Evolutionary conservation across 2,329 filamentous ascomycete genomes (phyloP).

Genomic region (Pyrenophora seminiperda): DNA sequence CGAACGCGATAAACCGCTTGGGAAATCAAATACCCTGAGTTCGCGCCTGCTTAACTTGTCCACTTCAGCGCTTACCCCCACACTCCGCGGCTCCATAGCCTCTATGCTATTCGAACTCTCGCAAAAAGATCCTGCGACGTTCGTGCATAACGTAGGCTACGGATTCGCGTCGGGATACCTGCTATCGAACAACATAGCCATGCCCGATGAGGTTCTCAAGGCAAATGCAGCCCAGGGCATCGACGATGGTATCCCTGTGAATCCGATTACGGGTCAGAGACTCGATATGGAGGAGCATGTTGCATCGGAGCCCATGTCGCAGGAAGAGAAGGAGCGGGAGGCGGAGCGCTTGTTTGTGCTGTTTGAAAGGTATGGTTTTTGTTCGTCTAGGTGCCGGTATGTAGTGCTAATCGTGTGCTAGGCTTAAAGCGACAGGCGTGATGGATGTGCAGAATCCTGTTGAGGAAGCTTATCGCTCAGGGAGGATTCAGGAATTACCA

Average conservation of each 20-base stretch:
- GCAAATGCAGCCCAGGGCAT: constrained; percentile 50
- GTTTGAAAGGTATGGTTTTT: constrained; percentile 71
- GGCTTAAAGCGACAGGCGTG: constrained; percentile 74
- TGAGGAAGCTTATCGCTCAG: constrained; percentile 69
- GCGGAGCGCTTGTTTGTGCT: constrained; percentile 88
- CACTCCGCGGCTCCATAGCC: constrained; percentile 75
- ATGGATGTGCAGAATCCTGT: constrained; percentile 81
- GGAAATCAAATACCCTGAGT: constrained; percentile 73
- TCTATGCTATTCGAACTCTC: constrained; percentile 86
- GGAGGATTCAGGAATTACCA: constrained; percentile 71
- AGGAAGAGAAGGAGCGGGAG: constrained; percentile 90
- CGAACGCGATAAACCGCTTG: constrained; percentile 78
- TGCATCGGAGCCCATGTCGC: constrained; percentile 75
- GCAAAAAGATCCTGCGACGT: constrained; percentile 74
- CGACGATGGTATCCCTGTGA: constrained; percentile 59
- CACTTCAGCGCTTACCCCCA: constrained; percentile 72
- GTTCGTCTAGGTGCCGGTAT: neutral
- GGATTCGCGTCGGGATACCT: constrained; percentile 92
- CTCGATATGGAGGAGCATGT: constrained; percentile 68
- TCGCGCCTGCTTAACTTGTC: constrained; percentile 78
- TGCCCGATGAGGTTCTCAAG: constrained; percentile 70
- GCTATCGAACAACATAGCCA: constrained; percentile 78
- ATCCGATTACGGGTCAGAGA: constrained; percentile 87
- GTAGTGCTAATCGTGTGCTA: constrained; percentile 28
- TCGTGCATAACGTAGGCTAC: constrained; percentile 92